Base-by-base conservation (phyloP, 345 rosid species). In the Eucalyptus polybractea region DNA sequence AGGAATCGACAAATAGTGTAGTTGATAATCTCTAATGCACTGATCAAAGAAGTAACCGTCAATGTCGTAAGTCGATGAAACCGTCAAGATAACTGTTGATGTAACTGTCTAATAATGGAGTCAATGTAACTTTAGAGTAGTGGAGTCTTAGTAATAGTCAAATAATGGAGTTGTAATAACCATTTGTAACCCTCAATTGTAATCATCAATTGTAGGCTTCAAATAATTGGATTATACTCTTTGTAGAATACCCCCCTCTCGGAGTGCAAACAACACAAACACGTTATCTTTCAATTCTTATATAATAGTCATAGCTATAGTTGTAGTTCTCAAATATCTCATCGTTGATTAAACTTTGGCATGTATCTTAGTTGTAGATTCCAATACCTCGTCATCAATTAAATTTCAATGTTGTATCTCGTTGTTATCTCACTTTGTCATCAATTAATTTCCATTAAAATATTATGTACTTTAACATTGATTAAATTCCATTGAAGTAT, bases 401-500 rank as follows among this genome's bases (percentile, higher is more conserved):
- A 67, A 67, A 67, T 67, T 67, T 4, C 6, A 0, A 14, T 8
- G 22, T 67, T 31, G 40, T 31, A 67, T n/a, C 21, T 3, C 1
- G 3, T 8, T 14, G 22, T 31, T 15, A 67, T 67, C 80, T 4
- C 21, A 4, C 40, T 14, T 31, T 67, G 22, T 67, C 22, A 8
- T 67, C 21, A 4, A 67, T 31, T 31, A 33, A 67, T n/a, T 67
- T 31, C 22, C 22, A 67, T 67, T 31, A 17, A 67, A 67, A n/a
- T 67, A 15, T 0, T 53, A 0, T 53, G 58, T 53, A 53, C 58
- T 53, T 19, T 19, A 53, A 53, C 2, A 0, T 53, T 1, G 0
- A 67, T 15, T 31, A 33, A 31, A 67, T 31, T 31, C 80, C 40
- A 31, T 67, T 31, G 22, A 67, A 67, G 37, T 31, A 31, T 4